Percentiles rank a stretch among this genome's conserved stretches.
These are phyloP conservation scores for Erodium trifolium DNA, from an alignment of 441 rosid species.

Conservation along the genomic window DNA sequence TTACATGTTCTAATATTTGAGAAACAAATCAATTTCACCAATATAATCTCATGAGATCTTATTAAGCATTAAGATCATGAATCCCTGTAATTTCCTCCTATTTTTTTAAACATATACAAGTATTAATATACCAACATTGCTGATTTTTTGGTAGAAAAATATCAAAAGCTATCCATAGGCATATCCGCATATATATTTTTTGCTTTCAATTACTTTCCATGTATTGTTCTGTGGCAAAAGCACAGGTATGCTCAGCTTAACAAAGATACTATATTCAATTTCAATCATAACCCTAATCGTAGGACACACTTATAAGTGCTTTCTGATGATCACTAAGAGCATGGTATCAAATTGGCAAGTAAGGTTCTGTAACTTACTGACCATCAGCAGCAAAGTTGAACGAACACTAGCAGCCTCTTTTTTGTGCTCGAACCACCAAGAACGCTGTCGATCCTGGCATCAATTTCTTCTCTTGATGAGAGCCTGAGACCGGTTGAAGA, in stretches of 20 bases:
- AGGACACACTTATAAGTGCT: not conserved
- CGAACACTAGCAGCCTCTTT: not conserved
- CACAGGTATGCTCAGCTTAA: not conserved
- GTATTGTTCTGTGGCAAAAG: not conserved
- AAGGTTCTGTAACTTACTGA: no score
- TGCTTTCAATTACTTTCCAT: not conserved
- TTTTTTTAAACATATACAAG: no score
- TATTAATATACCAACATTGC: no score
- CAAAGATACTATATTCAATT: not conserved
- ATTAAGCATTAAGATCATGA: no score
- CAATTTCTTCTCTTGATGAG: not conserved
- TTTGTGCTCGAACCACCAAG: not conserved
- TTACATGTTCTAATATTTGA: not conserved
- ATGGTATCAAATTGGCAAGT: no score
- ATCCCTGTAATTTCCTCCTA: no score
- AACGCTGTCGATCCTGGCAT: not conserved
- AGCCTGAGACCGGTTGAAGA: not conserved
- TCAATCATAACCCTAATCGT: not conserved
- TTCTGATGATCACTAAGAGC: not conserved
- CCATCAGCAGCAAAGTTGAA: not conserved
- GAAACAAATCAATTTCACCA: no score
- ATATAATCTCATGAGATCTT: no score
- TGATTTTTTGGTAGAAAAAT: not conserved
- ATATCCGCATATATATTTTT: not conserved
- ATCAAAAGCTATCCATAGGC: not conserved